These are phyloP conservation scores for Torulaspora indica DNA, from an alignment of 805 yeast genomes.

Conservation along the genomic window DNA sequence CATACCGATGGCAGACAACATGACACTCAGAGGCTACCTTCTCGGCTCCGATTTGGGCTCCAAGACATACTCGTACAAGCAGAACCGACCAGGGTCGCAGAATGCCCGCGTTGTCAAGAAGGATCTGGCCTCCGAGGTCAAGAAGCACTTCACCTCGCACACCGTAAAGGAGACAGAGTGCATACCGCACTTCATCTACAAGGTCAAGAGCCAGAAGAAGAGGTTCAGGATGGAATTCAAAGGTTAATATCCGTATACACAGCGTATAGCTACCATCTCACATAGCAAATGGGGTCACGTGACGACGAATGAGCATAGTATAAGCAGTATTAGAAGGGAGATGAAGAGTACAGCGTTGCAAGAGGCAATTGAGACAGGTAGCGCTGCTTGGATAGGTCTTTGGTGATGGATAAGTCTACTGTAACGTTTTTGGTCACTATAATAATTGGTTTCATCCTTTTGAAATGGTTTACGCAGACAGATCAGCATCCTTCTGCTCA, in stretches of 20 bases:
- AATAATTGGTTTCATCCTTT: slow-evolving; percentile 50
- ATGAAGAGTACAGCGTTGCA: background rate
- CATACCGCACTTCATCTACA: slow-evolving; percentile 82
- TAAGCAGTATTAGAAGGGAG: too few species aligned
- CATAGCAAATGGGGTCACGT: too few species aligned
- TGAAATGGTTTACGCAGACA: slow-evolving; percentile 63
- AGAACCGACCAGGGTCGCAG: slow-evolving; percentile 21
- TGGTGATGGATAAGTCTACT: slow-evolving; percentile 51
- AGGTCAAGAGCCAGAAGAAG: slow-evolving; percentile 64
- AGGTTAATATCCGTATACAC: slow-evolving; percentile 9
- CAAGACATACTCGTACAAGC: slow-evolving; percentile 45
- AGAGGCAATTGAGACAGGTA: background rate
- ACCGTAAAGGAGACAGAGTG: slow-evolving; percentile 77
- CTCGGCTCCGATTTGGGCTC: slow-evolving; percentile 69
- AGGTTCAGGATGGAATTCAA: slow-evolving; percentile 40
- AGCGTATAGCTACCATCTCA: background rate
- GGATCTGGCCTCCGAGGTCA: slow-evolving; percentile 56
- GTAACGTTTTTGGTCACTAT: slow-evolving; percentile 46
- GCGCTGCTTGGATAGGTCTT: background rate
- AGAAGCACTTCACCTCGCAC: slow-evolving; percentile 59
- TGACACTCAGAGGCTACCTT: slow-evolving; percentile 64
- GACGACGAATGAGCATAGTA: too few species aligned
- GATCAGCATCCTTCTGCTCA: slow-evolving; percentile 44
- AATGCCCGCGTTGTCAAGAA: slow-evolving; percentile 49
- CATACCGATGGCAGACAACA: slow-evolving; percentile 53